Conservation (phyloP, 1,139 yeast genomes). For the Lodderomyces orthopsilosis region DNA sequence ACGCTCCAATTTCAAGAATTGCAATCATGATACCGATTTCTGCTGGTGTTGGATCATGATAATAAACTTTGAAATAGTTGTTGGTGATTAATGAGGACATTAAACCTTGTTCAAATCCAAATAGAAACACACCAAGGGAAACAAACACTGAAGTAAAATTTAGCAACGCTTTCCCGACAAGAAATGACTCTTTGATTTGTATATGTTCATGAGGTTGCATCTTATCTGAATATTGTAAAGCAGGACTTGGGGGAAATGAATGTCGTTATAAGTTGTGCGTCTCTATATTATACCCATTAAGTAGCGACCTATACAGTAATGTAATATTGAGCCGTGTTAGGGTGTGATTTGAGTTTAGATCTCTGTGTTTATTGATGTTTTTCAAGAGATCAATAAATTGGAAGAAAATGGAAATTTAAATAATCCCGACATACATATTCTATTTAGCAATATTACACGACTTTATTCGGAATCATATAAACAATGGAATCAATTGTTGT, state of each 20-base stretch:
- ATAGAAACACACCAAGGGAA: slow-evolving; percentile 55
- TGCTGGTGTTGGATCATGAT: slow-evolving; percentile 58
- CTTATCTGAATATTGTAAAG: background rate
- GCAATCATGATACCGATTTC: slow-evolving; percentile 53
- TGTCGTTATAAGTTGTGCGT: background rate
- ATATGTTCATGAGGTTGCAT: slow-evolving; percentile 24
- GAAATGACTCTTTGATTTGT: slow-evolving; percentile 38
- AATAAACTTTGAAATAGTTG: slow-evolving; percentile 67
- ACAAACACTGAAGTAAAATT: slow-evolving; percentile 60
- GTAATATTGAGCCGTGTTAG: background rate
- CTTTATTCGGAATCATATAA: too few relatives aligned
- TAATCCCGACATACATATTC: too few relatives aligned
- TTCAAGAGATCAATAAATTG: too few relatives aligned
- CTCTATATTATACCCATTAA: background rate
- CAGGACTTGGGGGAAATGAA: background rate
- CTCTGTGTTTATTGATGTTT: background rate
- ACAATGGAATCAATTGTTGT: too few relatives aligned
- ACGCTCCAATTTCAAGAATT: slow-evolving; percentile 69
- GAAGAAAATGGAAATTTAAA: too few relatives aligned
- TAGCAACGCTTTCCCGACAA: slow-evolving; percentile 53
- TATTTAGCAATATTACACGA: too few relatives aligned
- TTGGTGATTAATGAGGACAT: slow-evolving; percentile 66
- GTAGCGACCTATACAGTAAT: background rate
- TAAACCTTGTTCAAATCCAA: slow-evolving; percentile 64
- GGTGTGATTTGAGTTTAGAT: background rate